Conservation (phyloP, 768 basidiomycete genomes). For the Tephrocybe sp. region DNA sequence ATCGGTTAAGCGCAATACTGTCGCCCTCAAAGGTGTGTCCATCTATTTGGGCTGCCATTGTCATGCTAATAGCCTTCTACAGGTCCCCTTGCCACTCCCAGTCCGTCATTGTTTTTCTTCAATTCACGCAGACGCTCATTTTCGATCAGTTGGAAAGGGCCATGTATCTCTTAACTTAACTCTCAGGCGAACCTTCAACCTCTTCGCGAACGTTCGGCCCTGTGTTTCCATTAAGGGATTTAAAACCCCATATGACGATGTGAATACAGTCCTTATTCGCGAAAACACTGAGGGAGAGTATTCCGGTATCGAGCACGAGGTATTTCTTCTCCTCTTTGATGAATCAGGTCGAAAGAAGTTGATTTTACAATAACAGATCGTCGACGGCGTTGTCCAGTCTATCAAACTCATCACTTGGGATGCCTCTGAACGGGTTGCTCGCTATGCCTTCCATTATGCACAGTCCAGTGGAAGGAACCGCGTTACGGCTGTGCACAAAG, state of each 20-base stretch:
- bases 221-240: slow-evolving; percentile 95
- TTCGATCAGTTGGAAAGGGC: slow-evolving; percentile 85
- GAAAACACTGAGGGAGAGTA: slow-evolving; percentile 99
- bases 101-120: slow-evolving; percentile 47
- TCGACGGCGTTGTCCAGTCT: slow-evolving; percentile 98
- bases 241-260: slow-evolving; percentile 98
- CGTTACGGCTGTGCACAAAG: slow-evolving; percentile 99
- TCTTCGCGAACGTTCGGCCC: slow-evolving; percentile 98
- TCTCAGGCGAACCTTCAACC: slow-evolving; percentile 93
- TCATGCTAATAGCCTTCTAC: slow-evolving; percentile 5
- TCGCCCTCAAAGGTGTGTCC: slow-evolving; percentile 87
- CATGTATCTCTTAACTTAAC: slow-evolving; percentile 98
- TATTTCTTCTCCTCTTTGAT: slow-evolving; percentile 24
- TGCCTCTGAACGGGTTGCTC: slow-evolving; percentile 96
- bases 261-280: slow-evolving; percentile 96
- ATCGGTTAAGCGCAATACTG: slow-evolving; percentile 95
- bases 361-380: slow-evolving; percentile 50
- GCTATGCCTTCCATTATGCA: slow-evolving; percentile 99
- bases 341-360: not conserved
- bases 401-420: slow-evolving; percentile 99
- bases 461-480: slow-evolving; percentile 81
- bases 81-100: slow-evolving; percentile 97
- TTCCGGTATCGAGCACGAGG: slow-evolving; percentile 99
- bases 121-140: not conserved
- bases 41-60: not conserved